Evolutionary conservation across 1,284 basidiomycete genomes (phyloP).

Genomic region (Exobasidium cylindrosporum): DNA sequence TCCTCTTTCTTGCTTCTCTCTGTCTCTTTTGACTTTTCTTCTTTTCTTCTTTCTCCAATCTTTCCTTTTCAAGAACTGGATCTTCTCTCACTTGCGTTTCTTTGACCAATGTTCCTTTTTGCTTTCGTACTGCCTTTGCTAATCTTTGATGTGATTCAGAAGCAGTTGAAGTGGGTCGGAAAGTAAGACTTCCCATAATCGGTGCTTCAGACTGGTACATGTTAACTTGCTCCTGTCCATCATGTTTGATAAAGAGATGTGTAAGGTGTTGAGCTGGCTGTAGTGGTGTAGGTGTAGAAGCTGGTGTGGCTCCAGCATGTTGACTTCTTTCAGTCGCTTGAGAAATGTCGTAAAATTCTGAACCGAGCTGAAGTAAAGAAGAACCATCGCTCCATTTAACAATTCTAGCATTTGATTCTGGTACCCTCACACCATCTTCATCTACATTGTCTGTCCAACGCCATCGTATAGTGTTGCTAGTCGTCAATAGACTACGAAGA

Average conservation of each 20-base stretch:
- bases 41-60: slow-evolving; percentile 10
- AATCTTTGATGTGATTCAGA: slow-evolving; percentile 14
- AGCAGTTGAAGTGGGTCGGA: slow-evolving; percentile 10
- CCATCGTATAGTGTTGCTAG: slow-evolving; percentile 88
- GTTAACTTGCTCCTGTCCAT: slow-evolving; percentile 8
- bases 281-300: neutral
- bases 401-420: slow-evolving; percentile 80
- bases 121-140: slow-evolving; percentile 12
- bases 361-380: slow-evolving; percentile 78
- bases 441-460: slow-evolving; percentile 70
- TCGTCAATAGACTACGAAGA: slow-evolving; percentile 61
- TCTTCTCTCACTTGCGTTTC: slow-evolving; percentile 8
- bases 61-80: slow-evolving; percentile 10
- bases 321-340: slow-evolving; percentile 26
- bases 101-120: slow-evolving; percentile 10
- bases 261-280: slow-evolving; percentile 11
- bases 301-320: neutral
- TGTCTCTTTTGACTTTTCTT: neutral
- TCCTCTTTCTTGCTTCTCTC: neutral
- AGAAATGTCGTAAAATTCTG: slow-evolving; percentile 78
- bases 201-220: slow-evolving; percentile 14
- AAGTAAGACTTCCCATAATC: slow-evolving; percentile 3
- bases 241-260: slow-evolving; percentile 11
- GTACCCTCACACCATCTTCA: slow-evolving; percentile 66
- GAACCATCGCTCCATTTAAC: slow-evolving; percentile 89